A percentile compares a stretch with the other conserved stretches of the same genome.
Conservation (phyloP, 75 land plant genomes). For the Picea sitchensis region DNA sequence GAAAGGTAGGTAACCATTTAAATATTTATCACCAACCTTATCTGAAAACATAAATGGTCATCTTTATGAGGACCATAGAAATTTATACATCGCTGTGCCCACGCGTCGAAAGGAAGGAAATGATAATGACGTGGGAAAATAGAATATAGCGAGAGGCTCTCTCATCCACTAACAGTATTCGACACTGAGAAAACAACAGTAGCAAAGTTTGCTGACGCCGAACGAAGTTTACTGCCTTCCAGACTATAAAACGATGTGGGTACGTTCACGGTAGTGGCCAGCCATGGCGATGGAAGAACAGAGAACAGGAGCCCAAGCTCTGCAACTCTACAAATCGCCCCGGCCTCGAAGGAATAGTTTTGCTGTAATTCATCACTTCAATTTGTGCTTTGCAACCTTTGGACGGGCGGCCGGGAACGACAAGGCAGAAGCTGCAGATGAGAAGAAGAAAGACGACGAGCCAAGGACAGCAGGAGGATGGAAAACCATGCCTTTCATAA, state of each 20-base stretch:
- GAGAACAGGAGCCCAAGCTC: background rate
- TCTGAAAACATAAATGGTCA: too few relatives aligned
- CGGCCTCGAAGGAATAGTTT: background rate
- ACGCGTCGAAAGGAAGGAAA: too few relatives aligned
- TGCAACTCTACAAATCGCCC: background rate
- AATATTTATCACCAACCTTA: too few relatives aligned
- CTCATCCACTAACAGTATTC: too few relatives aligned
- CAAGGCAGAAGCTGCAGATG: background rate
- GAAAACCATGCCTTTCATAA: slow-evolving; percentile 53
- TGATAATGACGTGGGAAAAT: too few relatives aligned
- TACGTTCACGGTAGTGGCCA: background rate
- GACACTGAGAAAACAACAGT: too few relatives aligned
- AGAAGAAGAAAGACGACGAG: background rate
- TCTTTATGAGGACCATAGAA: too few relatives aligned
- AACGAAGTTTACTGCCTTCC: too few relatives aligned
- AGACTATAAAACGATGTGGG: background rate
- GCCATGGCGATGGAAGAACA: background rate
- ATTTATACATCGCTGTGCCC: too few relatives aligned
- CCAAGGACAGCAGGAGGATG: slow-evolving; percentile 25
- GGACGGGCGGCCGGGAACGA: background rate
- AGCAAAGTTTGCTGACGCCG: too few relatives aligned
- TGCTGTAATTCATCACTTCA: slow-evolving; percentile 1
- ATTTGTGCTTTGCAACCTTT: background rate
- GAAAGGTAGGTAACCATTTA: too few relatives aligned
- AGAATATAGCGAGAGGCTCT: too few relatives aligned